Conservation (phyloP, 2,329 filamentous ascomycete genomes). For the Penicillium sp. region DNA sequence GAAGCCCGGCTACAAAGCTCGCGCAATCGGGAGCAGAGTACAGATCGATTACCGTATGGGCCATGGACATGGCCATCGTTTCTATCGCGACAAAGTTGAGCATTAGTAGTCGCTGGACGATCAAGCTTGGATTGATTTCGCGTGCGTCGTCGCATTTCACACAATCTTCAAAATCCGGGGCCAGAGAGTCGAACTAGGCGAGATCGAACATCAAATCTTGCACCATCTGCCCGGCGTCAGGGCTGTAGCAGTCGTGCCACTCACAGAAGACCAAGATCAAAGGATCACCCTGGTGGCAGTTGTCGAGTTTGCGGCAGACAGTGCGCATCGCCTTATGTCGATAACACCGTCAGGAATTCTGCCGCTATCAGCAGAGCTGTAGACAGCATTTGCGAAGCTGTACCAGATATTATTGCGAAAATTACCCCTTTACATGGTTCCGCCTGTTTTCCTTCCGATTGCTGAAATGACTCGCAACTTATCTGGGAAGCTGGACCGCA, state of each 20-base stretch:
- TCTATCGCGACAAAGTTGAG: too few species aligned
- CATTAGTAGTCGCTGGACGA: too few species aligned
- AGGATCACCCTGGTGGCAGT: background rate
- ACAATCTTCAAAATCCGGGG: conserved; percentile 39
- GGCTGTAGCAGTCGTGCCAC: background rate
- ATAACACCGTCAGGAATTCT: background rate
- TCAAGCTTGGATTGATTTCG: too few species aligned
- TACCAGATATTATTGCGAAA: background rate
- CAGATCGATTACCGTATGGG: too few species aligned
- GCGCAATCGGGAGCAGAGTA: too few species aligned
- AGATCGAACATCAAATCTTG: conserved; percentile 38
- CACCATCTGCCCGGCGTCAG: too few species aligned
- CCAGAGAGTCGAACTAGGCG: conserved; percentile 56
- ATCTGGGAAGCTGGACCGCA: background rate
- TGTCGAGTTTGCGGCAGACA: background rate
- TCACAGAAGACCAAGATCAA: background rate
- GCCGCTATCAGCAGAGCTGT: background rate
- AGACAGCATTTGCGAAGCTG: background rate
- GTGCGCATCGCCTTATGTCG: background rate
- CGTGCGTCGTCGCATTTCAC: too few species aligned
- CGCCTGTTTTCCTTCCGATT: background rate
- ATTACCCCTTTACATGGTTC: background rate
- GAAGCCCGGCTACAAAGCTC: too few species aligned
- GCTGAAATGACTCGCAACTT: background rate
- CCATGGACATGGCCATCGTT: too few species aligned